Conservation (phyloP, 2,329 filamentous ascomycete species). For the Trichoderma guizhouense region DNA sequence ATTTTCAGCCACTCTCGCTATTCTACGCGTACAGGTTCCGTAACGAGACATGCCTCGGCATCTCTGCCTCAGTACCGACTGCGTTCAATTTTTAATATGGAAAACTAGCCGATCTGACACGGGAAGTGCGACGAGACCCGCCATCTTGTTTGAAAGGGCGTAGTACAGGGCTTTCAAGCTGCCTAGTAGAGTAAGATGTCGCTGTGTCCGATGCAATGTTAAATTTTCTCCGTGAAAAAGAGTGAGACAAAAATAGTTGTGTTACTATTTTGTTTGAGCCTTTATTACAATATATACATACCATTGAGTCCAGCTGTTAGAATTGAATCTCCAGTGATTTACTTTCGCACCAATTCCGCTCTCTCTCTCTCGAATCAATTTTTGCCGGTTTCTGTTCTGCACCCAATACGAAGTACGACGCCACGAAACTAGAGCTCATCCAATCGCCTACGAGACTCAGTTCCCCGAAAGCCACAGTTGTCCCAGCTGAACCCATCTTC, state of each 20-base stretch:
- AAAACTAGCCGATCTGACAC: neutral
- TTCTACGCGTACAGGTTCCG: neutral
- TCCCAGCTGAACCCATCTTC: neutral
- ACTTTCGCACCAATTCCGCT: neutral
- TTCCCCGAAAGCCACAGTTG: neutral
- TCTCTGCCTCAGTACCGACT: neutral
- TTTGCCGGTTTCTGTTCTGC: neutral
- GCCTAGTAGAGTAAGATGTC: neutral
- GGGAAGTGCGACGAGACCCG: neutral
- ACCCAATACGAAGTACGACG: neutral
- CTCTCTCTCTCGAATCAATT: neutral
- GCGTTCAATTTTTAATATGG: neutral
- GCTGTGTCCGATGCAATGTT: neutral
- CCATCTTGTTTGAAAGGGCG: neutral
- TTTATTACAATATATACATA: neutral
- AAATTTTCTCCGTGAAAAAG: neutral
- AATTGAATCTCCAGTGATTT: neutral
- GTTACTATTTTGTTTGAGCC: neutral
- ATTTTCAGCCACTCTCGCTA: no score
- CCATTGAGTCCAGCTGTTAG: no score
- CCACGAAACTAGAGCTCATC: neutral
- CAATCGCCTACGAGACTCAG: neutral
- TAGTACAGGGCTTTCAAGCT: neutral
- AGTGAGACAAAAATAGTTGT: neutral
- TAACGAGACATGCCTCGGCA: conserved; percentile 8